These are phyloP conservation scores for Adansonia gregorii DNA, from an alignment of 441 rosid genomes.

Conservation along the genomic window DNA sequence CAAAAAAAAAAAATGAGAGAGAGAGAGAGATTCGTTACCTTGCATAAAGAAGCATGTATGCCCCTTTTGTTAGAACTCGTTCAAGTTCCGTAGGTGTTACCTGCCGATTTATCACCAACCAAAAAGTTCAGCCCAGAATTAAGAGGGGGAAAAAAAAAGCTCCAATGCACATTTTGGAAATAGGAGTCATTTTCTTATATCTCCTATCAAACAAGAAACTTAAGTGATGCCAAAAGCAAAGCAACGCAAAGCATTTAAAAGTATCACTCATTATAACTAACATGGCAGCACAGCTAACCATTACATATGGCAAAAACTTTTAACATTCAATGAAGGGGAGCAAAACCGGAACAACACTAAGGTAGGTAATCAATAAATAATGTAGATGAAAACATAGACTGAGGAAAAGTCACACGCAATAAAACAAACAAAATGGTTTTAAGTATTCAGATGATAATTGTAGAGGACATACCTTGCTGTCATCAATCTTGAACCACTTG, in stretches of 20 bases:
- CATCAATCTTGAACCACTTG: constrained; percentile 97
- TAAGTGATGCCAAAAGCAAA: too few species aligned
- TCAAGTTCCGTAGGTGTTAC: constrained; percentile 77
- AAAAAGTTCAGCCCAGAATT: not conserved
- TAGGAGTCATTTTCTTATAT: not conserved
- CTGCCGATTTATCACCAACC: constrained; percentile 39
- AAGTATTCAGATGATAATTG: constrained; percentile 16
- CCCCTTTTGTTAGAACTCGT: constrained; percentile 75
- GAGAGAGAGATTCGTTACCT: too few species aligned
- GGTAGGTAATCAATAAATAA: not conserved
- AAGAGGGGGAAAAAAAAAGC: not conserved
- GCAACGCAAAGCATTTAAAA: constrained; percentile 4
- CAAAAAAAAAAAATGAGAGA: too few species aligned
- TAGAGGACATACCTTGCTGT: constrained; percentile 62
- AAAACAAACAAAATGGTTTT: constrained; percentile 18
- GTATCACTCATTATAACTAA: not conserved
- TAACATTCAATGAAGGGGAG: not conserved
- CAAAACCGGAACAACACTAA: not conserved
- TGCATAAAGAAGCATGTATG: constrained; percentile 91
- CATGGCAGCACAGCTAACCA: not conserved
- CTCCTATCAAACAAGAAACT: not conserved
- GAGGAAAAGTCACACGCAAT: constrained; percentile 13
- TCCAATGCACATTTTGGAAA: not conserved
- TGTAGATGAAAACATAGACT: not conserved
- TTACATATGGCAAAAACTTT: not conserved